These are phyloP conservation scores for Hypoxylon fuscum DNA, from an alignment of 495 filamentous ascomycete genomes.

Conservation along the genomic window DNA sequence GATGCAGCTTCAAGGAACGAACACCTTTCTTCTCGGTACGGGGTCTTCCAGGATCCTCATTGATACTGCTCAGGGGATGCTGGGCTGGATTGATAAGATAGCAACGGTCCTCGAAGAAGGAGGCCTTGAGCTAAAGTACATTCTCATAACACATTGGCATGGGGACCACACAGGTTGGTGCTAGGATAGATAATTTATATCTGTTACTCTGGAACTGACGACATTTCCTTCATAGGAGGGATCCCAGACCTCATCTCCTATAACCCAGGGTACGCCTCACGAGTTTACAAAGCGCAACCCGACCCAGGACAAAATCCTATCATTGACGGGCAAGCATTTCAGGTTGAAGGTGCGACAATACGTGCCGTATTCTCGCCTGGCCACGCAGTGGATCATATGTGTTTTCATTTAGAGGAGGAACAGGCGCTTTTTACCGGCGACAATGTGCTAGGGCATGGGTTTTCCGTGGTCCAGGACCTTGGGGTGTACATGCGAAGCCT, in stretches of 20 bases:
- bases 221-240: too few species aligned
- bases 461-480: slow-evolving; percentile 81
- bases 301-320: slow-evolving; percentile 60
- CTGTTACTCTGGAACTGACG: too few species aligned
- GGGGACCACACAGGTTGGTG: slow-evolving; percentile 79
- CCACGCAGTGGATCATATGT: slow-evolving; percentile 82
- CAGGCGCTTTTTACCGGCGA: slow-evolving; percentile 86
- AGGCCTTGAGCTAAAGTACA: slow-evolving; percentile 23
- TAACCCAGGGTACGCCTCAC: slow-evolving; percentile 60
- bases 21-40: slow-evolving; percentile 78
- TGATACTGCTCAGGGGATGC: slow-evolving; percentile 72
- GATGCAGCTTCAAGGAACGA: slow-evolving; percentile 64
- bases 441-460: slow-evolving; percentile 86
- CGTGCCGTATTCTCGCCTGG: slow-evolving; percentile 76
- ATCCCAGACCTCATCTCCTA: slow-evolving; percentile 69
- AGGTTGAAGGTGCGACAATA: slow-evolving; percentile 74
- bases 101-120: neutral
- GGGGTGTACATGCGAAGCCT: slow-evolving; percentile 71
- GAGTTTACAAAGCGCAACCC: slow-evolving; percentile 60
- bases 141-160: slow-evolving; percentile 85
- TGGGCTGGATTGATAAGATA: slow-evolving; percentile 52
- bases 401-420: slow-evolving; percentile 74
- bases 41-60: slow-evolving; percentile 69
- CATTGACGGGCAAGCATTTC: slow-evolving; percentile 71
- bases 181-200: too few species aligned